Percentiles rank a stretch among this genome's conserved stretches.
Evolutionary conservation across 345 rosid genomes (phyloP).

Genomic region (Schrenkiella parvula): DNA sequence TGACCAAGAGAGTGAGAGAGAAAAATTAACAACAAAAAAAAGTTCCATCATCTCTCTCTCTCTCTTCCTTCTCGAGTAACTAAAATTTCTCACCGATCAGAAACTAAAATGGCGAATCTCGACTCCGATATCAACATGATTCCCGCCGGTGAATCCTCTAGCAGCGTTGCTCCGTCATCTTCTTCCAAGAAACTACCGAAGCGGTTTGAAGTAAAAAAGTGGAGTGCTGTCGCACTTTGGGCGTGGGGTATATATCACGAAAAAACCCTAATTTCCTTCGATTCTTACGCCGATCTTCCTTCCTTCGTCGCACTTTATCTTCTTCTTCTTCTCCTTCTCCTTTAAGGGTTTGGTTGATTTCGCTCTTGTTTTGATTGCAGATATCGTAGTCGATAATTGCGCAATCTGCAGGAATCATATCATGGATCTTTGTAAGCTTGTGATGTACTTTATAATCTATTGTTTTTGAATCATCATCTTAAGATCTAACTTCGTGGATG

Average conservation of each 20-base stretch:
- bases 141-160: slow-evolving; percentile 57
- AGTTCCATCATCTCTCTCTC: too few species aligned
- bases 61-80: neutral
- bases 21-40: too few species aligned
- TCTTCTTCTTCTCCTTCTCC: neutral
- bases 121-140: slow-evolving; percentile 69
- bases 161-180: slow-evolving; percentile 41
- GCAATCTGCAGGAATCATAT: slow-evolving; percentile 87
- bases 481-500: neutral
- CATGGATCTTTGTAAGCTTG: slow-evolving; percentile 72
- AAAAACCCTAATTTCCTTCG: neutral
- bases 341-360: neutral
- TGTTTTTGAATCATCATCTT: neutral
- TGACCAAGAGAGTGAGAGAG: too few species aligned
- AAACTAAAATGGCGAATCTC: slow-evolving; percentile 45
- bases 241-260: slow-evolving; percentile 60
- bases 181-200: slow-evolving; percentile 57
- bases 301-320: neutral
- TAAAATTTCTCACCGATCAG: neutral
- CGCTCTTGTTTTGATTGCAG: slow-evolving; percentile 39
- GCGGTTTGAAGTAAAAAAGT: slow-evolving; percentile 74
- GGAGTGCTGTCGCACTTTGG: slow-evolving; percentile 91
- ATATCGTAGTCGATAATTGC: slow-evolving; percentile 82
- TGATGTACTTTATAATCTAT: neutral
- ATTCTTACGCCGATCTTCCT: neutral